Evolutionary conservation across 306 rosid species (phyloP).

Genomic region (Dalbergia cultrata): DNA sequence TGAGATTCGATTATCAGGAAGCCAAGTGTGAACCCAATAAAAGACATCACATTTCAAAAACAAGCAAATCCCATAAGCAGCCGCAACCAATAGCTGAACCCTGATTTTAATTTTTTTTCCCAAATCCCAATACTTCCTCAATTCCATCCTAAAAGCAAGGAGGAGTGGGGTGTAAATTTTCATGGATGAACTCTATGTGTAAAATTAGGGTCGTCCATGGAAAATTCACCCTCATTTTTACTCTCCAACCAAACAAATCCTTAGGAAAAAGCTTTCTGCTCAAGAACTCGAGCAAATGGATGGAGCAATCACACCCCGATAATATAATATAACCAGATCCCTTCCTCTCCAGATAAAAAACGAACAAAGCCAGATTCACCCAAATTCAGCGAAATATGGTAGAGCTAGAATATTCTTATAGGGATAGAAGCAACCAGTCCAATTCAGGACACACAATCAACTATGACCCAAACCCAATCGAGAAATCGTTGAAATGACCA

Average conservation of each 20-base stretch:
- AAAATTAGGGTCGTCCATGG: too few species aligned
- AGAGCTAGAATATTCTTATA: neutral
- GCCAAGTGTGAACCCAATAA: neutral
- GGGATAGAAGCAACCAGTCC: neutral
- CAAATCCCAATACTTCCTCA: neutral
- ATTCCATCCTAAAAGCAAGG: neutral
- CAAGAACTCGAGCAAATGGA: neutral
- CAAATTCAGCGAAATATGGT: neutral
- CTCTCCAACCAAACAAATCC: too few species aligned
- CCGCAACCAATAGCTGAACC: neutral
- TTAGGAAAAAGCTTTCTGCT: neutral
- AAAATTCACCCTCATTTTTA: too few species aligned
- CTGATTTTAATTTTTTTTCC: neutral
- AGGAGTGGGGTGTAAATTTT: too few species aligned
- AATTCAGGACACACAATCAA: neutral
- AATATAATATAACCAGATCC: neutral
- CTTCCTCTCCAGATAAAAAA: neutral
- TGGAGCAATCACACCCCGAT: neutral
- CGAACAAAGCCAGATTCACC: conserved; percentile 6
- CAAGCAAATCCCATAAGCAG: neutral
- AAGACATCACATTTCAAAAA: neutral
- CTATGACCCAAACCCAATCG: neutral
- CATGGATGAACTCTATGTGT: too few species aligned
- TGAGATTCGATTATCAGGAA: neutral
- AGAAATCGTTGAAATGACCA: neutral